phyloP scores from a whole-genome alignment of 2,329 filamentous ascomycete species.

The Stagonosporopsis tanaceti region DNA sequence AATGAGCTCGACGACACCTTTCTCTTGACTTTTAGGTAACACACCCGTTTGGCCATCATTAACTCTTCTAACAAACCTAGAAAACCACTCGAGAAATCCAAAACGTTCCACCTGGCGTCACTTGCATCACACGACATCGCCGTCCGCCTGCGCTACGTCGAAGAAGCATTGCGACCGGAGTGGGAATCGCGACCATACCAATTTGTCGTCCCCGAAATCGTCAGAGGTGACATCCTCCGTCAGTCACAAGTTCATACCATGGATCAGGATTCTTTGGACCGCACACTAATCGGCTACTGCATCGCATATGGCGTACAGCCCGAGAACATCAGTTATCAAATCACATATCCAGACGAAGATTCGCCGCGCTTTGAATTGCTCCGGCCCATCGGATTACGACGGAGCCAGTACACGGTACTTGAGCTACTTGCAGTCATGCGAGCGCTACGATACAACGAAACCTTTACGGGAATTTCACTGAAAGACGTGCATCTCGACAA shows the following conservation, averaged over 20 bases:
- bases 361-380: conserved; percentile 71
- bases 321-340: conserved; percentile 63
- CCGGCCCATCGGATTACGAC: conserved; percentile 60
- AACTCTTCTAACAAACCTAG: conserved; percentile 39
- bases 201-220: conserved; percentile 65
- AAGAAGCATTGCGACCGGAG: conserved; percentile 70
- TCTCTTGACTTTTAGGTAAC: conserved; percentile 68
- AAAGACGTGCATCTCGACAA: conserved; percentile 69
- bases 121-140: conserved; percentile 71
- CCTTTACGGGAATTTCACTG: conserved; percentile 73
- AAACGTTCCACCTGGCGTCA: conserved; percentile 68
- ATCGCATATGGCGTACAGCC: conserved; percentile 73
- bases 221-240: conserved; percentile 45
- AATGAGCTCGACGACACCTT: conserved; percentile 71
- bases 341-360: conserved; percentile 62
- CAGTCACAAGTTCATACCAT: conserved; percentile 60
- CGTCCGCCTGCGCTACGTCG: conserved; percentile 66
- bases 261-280: conserved; percentile 68
- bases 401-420: conserved; percentile 64
- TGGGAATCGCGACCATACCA: conserved; percentile 70
- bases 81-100: conserved; percentile 63
- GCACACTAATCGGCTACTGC: conserved; percentile 74
- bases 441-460: conserved; percentile 74
- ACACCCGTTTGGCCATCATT: neutral
- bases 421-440: conserved; percentile 76